Conservation (phyloP, 2,329 filamentous ascomycete species). For the Triangularia setosa region DNA sequence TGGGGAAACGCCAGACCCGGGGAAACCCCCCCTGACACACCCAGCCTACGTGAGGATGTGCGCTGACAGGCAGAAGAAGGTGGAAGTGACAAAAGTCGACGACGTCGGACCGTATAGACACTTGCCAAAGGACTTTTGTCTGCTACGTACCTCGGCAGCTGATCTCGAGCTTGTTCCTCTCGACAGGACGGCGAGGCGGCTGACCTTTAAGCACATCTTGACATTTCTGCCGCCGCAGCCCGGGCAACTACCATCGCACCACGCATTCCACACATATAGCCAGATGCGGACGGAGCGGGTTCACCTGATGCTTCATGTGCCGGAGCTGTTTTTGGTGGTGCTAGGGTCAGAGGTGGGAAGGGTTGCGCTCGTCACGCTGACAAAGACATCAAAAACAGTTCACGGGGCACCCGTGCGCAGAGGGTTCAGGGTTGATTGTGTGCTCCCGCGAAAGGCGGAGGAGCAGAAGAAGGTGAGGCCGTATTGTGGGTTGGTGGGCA, state of each 20-base stretch:
- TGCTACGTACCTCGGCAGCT: conserved; percentile 48
- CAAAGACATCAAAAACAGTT: conserved; percentile 35
- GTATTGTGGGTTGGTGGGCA: conserved; percentile 56
- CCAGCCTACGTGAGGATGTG: background rate
- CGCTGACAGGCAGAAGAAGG: conserved; percentile 5
- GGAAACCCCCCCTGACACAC: background rate
- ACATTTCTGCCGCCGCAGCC: background rate
- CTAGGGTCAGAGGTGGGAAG: conserved; percentile 64
- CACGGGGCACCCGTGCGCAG: conserved; percentile 30
- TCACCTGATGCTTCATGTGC: conserved; percentile 61
- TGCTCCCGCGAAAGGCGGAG: conserved; percentile 45
- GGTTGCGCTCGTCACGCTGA: conserved; percentile 59
- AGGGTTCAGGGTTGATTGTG: conserved; percentile 51
- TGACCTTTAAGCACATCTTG: conserved; percentile 31
- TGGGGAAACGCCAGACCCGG: conserved; percentile 11
- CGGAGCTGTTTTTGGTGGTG: conserved; percentile 66
- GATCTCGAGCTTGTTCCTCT: conserved; percentile 46
- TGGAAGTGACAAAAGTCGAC: background rate
- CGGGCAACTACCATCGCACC: conserved; percentile 24
- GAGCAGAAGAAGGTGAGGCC: conserved; percentile 44
- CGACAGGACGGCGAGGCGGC: conserved; percentile 19
- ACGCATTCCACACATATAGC: conserved; percentile 32
- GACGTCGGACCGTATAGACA: conserved; percentile 10
- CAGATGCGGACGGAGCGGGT: conserved; percentile 45
- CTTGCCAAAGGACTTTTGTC: conserved; percentile 24